Percentiles rank a stretch among this genome's conserved stretches.
Conservation (phyloP, 768 basidiomycete species). For the Fomitopsis serialis region DNA sequence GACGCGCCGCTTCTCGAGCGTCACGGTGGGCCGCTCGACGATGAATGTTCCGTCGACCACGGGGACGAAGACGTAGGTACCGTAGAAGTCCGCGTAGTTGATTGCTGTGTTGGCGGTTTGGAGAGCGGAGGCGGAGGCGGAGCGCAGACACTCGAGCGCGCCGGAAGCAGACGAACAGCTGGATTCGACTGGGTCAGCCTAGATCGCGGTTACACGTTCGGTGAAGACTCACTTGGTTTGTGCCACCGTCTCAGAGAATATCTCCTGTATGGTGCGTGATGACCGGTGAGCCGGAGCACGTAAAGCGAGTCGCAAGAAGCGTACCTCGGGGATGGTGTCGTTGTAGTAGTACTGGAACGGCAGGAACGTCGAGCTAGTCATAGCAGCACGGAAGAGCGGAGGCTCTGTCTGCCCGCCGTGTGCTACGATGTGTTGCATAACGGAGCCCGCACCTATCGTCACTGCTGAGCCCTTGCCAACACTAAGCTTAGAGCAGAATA, state of each 20-base stretch:
- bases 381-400: too few relatives aligned
- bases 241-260: background rate
- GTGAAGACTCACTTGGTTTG: slow-evolving; percentile 16
- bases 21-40: slow-evolving; percentile 33
- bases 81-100: slow-evolving; percentile 29
- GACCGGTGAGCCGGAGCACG: too few relatives aligned
- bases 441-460: too few relatives aligned
- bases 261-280: too few relatives aligned
- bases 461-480: too few relatives aligned
- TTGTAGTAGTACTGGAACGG: slow-evolving; percentile 43
- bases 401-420: too few relatives aligned
- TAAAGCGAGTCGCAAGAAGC: background rate
- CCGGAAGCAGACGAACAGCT: slow-evolving; percentile 32
- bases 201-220: too few relatives aligned
- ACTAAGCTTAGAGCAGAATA: too few relatives aligned
- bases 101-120: slow-evolving; percentile 30
- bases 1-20: slow-evolving; percentile 30
- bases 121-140: slow-evolving; percentile 25
- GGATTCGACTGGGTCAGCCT: slow-evolving; percentile 20
- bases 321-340: slow-evolving; percentile 35
- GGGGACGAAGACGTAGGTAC: slow-evolving; percentile 35
- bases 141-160: slow-evolving; percentile 36
- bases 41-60: slow-evolving; percentile 47
- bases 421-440: too few relatives aligned
- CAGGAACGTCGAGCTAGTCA: slow-evolving; percentile 20